These are phyloP conservation scores for Cladosporium phlei DNA, from an alignment of 2,329 filamentous ascomycete genomes.

Conservation along the genomic window DNA sequence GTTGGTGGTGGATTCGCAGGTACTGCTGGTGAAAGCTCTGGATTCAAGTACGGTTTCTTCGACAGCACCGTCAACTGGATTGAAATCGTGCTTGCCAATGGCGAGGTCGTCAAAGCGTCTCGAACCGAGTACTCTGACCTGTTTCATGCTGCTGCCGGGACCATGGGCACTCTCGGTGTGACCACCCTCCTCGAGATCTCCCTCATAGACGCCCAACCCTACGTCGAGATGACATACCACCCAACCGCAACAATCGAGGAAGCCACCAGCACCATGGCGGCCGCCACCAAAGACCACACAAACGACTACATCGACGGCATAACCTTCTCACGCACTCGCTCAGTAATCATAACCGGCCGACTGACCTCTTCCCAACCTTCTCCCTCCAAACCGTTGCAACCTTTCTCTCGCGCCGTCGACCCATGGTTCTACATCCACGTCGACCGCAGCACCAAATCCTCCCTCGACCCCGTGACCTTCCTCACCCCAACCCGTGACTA, in stretches of 20 bases:
- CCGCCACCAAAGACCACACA: constrained; percentile 33
- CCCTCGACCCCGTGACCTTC: constrained; percentile 38
- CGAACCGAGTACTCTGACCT: constrained; percentile 53
- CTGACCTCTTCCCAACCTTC: constrained; percentile 28
- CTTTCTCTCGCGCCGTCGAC: constrained; percentile 42
- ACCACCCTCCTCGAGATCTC: constrained; percentile 53
- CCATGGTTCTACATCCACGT: constrained; percentile 49
- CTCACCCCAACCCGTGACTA: constrained; percentile 55
- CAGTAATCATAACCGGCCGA: constrained; percentile 43
- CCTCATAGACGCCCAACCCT: constrained; percentile 43
- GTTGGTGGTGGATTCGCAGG: constrained; percentile 65
- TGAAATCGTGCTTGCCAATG: constrained; percentile 62
- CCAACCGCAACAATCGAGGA: constrained; percentile 39
- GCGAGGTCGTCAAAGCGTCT: constrained; percentile 53
- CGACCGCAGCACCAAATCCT: constrained; percentile 23
- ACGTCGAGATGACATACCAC: constrained; percentile 48
- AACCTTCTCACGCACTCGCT: constrained; percentile 40
- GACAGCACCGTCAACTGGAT: constrained; percentile 57
- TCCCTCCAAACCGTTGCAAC: constrained; percentile 13
- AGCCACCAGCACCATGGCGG: constrained; percentile 38
- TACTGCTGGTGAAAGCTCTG: constrained; percentile 63
- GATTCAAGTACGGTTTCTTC: constrained; percentile 64
- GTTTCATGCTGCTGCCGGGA: constrained; percentile 61
- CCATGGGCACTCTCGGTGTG: constrained; percentile 63
- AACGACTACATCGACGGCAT: constrained; percentile 50